Percentiles rank a stretch among this genome's conserved stretches.
phyloP scores from a whole-genome alignment of 345 rosid genomes.

The Luvunga scandens region DNA sequence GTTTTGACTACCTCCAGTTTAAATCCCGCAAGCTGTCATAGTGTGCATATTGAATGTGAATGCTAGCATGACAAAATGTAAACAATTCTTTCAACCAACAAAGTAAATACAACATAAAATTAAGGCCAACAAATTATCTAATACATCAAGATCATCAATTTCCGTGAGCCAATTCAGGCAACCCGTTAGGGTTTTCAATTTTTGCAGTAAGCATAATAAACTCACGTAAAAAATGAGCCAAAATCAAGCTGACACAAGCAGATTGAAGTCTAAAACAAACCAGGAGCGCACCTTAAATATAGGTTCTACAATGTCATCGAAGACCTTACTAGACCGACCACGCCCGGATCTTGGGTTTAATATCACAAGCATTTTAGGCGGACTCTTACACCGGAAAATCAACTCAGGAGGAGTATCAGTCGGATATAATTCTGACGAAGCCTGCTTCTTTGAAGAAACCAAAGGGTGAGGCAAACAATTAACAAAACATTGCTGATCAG shows the following conservation, averaged over 20 bases:
- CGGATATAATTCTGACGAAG: slow-evolving; percentile 76
- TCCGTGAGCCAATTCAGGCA: not conserved
- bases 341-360: slow-evolving; percentile 92
- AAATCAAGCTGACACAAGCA: not conserved
- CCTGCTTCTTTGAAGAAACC: slow-evolving; percentile 85
- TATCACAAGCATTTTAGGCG: slow-evolving; percentile 94
- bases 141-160: not conserved
- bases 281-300: slow-evolving; percentile 72
- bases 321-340: slow-evolving; percentile 92
- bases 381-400: slow-evolving; percentile 82
- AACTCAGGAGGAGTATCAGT: slow-evolving; percentile 87
- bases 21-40: slow-evolving; percentile 90
- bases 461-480: slow-evolving; percentile 92
- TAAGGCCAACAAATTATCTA: not conserved
- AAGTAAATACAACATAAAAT: not conserved
- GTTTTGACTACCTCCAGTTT: slow-evolving; percentile 92
- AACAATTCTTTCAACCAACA: not conserved
- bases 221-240: not conserved
- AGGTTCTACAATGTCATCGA: slow-evolving; percentile 80
- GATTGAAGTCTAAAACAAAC: slow-evolving; percentile 1
- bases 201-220: not conserved
- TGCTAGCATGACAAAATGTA: not conserved
- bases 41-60: slow-evolving; percentile 22
- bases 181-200: not conserved
- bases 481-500: slow-evolving; percentile 87